These are phyloP conservation scores for Ceratocystis diversiconidia DNA, from an alignment of 2,329 filamentous ascomycete genomes.

Conservation along the genomic window DNA sequence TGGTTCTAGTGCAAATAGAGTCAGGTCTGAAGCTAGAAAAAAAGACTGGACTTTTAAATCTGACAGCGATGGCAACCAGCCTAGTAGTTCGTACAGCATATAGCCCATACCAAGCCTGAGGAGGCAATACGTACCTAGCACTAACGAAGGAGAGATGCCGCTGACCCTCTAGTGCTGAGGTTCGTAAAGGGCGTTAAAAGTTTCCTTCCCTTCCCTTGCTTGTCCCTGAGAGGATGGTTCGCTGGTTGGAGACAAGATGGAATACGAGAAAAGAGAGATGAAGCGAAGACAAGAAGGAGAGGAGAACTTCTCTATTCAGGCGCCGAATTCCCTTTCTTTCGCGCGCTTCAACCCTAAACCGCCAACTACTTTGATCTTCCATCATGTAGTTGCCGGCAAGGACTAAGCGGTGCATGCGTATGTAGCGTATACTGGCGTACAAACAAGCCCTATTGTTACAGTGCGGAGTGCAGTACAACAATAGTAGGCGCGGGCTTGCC, in stretches of 20 bases:
- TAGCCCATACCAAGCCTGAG: background rate
- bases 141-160: background rate
- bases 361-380: no score
- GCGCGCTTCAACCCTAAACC: no score
- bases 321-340: no score
- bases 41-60: background rate
- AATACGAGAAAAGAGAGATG: constrained; percentile 1
- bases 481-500: no score
- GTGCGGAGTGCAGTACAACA: background rate
- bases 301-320: background rate
- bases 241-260: background rate
- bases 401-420: no score
- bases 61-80: background rate
- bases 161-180: background rate
- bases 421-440: no score
- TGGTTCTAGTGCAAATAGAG: background rate
- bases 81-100: background rate
- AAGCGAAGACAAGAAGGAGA: background rate
- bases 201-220: background rate
- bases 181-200: background rate
- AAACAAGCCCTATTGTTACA: background rate
- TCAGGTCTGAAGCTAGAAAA: background rate
- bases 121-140: background rate
- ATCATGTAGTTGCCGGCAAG: no score
- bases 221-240: background rate